A percentile compares a stretch with the other conserved stretches of the same genome.
These are phyloP conservation scores for Aspergillus nomiae DNA, from an alignment of 2,329 filamentous ascomycete genomes.

Conservation along the genomic window DNA sequence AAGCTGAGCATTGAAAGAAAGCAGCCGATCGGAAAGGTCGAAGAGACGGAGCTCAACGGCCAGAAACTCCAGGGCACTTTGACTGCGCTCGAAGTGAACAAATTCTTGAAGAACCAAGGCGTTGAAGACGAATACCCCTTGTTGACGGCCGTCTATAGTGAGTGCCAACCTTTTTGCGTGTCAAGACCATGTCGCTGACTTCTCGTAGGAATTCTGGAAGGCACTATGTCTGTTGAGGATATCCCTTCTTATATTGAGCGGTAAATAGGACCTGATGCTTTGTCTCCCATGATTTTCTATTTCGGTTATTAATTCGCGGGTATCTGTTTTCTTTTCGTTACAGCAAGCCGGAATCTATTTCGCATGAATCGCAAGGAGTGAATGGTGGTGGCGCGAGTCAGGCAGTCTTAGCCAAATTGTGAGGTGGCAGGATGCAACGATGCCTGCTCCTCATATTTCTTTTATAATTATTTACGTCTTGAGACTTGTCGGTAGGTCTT, in stretches of 20 bases:
- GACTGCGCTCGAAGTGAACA: slow-evolving; percentile 88
- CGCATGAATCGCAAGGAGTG: slow-evolving; percentile 11
- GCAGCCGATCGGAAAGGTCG: slow-evolving; percentile 80
- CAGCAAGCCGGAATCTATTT: slow-evolving; percentile 21
- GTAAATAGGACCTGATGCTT: slow-evolving; percentile 30
- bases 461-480: slow-evolving; percentile 10
- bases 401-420: slow-evolving; percentile 19
- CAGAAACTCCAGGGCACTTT: slow-evolving; percentile 95
- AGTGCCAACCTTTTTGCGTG: slow-evolving; percentile 27
- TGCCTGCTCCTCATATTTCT: slow-evolving; percentile 2
- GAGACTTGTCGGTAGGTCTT: slow-evolving; percentile 7
- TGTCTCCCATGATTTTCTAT: slow-evolving; percentile 9
- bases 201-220: slow-evolving; percentile 68
- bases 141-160: slow-evolving; percentile 80
- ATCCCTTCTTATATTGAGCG: slow-evolving; percentile 70
- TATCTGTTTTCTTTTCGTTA: slow-evolving; percentile 15
- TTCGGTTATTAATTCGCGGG: slow-evolving; percentile 22
- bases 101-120: slow-evolving; percentile 77
- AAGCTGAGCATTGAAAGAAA: slow-evolving; percentile 82
- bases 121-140: slow-evolving; percentile 84
- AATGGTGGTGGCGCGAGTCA: slow-evolving; percentile 15
- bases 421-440: neutral
- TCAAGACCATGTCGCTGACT: slow-evolving; percentile 22
- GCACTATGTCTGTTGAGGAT: slow-evolving; percentile 74
- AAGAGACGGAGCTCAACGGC: slow-evolving; percentile 86